Evolutionary conservation across 441 rosid species (phyloP).

Genomic region (Manihot esculenta): DNA sequence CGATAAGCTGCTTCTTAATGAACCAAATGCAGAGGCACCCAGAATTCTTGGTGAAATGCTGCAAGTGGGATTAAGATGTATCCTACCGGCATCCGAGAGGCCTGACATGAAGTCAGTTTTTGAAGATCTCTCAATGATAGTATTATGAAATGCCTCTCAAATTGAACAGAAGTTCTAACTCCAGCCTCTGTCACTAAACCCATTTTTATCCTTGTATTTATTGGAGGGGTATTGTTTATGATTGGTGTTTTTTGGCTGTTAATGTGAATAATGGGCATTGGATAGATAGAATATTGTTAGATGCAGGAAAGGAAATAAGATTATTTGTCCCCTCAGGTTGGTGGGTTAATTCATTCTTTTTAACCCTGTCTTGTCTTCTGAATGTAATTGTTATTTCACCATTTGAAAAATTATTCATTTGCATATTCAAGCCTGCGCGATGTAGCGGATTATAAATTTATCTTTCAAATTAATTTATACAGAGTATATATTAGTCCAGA

Average conservation of each 20-base stretch:
- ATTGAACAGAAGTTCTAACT: constrained; percentile 20
- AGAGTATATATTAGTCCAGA: too few relatives aligned
- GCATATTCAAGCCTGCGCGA: too few relatives aligned
- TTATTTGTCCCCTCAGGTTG: not conserved
- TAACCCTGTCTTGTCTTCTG: not conserved
- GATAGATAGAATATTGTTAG: constrained; percentile 16
- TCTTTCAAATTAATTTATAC: too few relatives aligned
- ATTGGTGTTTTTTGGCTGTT: constrained; percentile 8
- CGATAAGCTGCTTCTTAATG: constrained; percentile 45
- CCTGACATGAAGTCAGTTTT: constrained; percentile 68
- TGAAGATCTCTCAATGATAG: constrained; percentile 50
- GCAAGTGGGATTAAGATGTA: constrained; percentile 65
- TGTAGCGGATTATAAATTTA: too few relatives aligned
- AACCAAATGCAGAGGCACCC: constrained; percentile 26
- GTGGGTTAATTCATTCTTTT: constrained; percentile 16
- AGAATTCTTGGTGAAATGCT: constrained; percentile 52
- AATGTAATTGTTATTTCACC: too few relatives aligned
- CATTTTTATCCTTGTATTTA: constrained; percentile 8
- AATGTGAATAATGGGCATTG: constrained; percentile 19
- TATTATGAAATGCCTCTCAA: constrained; percentile 21
- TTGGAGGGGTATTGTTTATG: not conserved
- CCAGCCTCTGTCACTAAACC: constrained; percentile 26
- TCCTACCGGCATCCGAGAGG: constrained; percentile 76
- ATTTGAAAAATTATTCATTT: too few relatives aligned
- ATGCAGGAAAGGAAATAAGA: not conserved